Base-by-base conservation (phyloP, 2,329 filamentous ascomycete species). In the Magnaporthiopsis rhizophila region DNA sequence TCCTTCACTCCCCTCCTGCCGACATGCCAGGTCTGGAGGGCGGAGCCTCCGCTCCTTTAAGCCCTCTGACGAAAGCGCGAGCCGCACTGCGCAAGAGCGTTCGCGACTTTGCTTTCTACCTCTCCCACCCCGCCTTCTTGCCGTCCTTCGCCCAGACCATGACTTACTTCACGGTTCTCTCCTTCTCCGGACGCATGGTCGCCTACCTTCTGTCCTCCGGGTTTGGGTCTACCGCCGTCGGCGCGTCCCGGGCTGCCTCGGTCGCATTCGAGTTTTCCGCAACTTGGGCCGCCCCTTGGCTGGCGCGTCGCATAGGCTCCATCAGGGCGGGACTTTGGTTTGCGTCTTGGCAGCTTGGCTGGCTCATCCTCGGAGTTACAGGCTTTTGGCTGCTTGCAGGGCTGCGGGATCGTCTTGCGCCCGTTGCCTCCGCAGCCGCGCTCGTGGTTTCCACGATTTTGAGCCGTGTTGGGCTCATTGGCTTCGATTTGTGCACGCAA, bases 301-400 rank as follows among this genome's bases (percentile, higher is more conserved):
- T 88, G 18, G 86, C 86, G 79, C 69, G 68, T 2, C 75, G 73
- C 56, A 81, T 88, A 56, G 85, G 86, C 0, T 76, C 81, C 0
- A 77, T 90, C 9, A 78, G 90, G n/a, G 80, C 83, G 0, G 90
- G 89, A 0, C 78, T 92, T 3, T 92, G 90, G 90, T 86, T 85
- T 67, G 71, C 88, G 12, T 86, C 82, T 64, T 90, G 86, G 83
- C 88, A 92, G 71, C 77, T 88, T n/a, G 65, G 77, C 3, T 86
- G 81, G 68, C 75, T 87, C 5, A 77, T 76, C 1, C 76, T 72
- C 0, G 83, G 79, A 0, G 72, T 80, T 3, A 68, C 71, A 2
- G 26, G 12, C 3, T 60, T 60, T 24, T 72, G 78, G 24, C 84
- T 83, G 68, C 77, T 77, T 62, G 71, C 67, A 2, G 68, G 71